These are phyloP conservation scores for Beauveria asiatica DNA, from an alignment of 2,329 filamentous ascomycete species.

Conservation along the genomic window DNA sequence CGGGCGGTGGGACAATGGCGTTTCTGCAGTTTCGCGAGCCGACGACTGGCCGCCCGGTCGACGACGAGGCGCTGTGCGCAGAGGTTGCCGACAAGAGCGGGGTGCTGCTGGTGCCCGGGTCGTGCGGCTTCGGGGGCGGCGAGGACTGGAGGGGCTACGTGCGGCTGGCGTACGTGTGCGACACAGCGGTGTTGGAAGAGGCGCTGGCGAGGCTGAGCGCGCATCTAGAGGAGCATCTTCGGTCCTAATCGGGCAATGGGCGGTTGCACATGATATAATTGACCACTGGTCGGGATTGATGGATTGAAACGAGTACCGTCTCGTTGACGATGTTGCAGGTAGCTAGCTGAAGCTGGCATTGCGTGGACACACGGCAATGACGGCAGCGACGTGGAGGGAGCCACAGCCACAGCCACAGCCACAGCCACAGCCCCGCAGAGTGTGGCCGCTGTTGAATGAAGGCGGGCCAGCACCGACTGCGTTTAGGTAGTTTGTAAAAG, in stretches of 20 bases:
- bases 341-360: background rate
- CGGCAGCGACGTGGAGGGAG: background rate
- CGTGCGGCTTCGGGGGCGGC: conserved; percentile 59
- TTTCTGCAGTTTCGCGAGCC: conserved; percentile 58
- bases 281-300: background rate
- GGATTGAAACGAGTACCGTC: background rate
- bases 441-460: no score
- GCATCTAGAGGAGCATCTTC: conserved; percentile 26
- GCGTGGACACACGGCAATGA: conserved; percentile 2
- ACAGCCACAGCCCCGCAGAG: background rate
- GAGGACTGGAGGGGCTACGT: conserved; percentile 66
- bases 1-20: conserved; percentile 70
- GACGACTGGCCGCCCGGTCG: conserved; percentile 50
- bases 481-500: no score
- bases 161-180: conserved; percentile 66
- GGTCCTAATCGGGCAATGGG: background rate
- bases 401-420: background rate
- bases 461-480: background rate
- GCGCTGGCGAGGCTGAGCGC: conserved; percentile 45
- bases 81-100: conserved; percentile 59
- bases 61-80: conserved; percentile 65
- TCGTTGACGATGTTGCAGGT: background rate
- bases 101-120: conserved; percentile 67
- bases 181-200: conserved; percentile 59
- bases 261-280: background rate